Evolutionary conservation across 2,329 filamentous ascomycete species (phyloP).

Genomic region (Verticillium nonalfalfae): DNA sequence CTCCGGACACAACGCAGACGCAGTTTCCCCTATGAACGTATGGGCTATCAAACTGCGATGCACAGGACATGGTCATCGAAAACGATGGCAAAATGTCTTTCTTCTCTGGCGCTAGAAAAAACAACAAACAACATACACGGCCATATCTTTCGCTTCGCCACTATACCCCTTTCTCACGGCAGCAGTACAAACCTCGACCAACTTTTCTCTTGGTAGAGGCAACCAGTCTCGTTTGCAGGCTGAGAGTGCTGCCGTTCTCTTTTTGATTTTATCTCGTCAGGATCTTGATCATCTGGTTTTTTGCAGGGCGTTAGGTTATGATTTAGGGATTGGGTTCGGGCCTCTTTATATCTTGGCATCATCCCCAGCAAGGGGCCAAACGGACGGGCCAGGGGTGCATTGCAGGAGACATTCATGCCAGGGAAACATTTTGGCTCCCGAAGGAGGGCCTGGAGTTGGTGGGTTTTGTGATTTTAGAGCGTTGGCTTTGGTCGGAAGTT

Average conservation of each 20-base stretch:
- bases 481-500: not conserved
- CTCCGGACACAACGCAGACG: too few relatives aligned
- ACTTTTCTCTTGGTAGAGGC: not conserved
- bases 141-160: not conserved
- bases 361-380: not conserved
- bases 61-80: not conserved
- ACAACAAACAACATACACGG: not conserved
- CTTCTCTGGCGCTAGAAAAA: not conserved
- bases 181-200: not conserved
- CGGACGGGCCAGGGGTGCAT: not conserved
- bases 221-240: not conserved
- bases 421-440: not conserved
- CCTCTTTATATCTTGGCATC: not conserved
- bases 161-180: not conserved
- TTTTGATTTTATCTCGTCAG: not conserved
- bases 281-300: not conserved
- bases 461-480: not conserved
- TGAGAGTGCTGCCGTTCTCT: not conserved
- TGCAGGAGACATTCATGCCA: not conserved
- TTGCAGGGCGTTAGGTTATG: not conserved
- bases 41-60: not conserved
- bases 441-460: not conserved
- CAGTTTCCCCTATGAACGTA: not conserved
- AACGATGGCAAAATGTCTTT: not conserved
- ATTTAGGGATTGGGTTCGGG: not conserved